Base-by-base conservation (phyloP, 2,329 filamentous ascomycete genomes). In the Immersiporthe knoxdaviesiana region DNA sequence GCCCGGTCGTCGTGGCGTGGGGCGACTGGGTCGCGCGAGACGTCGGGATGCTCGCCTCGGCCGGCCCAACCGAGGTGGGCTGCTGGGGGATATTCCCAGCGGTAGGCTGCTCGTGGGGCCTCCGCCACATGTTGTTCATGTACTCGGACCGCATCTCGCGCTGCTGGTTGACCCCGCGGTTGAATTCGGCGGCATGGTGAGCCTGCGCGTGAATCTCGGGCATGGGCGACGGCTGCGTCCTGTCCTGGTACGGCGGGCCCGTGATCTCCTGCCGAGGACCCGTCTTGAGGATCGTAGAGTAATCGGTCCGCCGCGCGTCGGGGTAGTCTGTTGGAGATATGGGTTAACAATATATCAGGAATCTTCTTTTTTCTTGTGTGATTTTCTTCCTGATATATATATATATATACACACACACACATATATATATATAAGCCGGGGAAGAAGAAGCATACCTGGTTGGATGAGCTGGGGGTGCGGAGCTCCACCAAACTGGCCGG, bases 181-280 rank as follows among this genome's bases (percentile, higher is more conserved):
- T 98, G 82, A 91, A 97, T 74, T 98, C 95, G 69, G 93, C 93
- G 24, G 95, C 91, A 72, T 97, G 93, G 64, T 93, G 89, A 37
- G 94, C 93, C 79, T 97, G 94, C 60, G 92, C 91, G 73, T 96
- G 85, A 66, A 98, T 89, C 75, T 98, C 95, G 61, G 88, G 84
- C 37, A 92, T 85, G 39, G 90, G 88, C 72, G 91, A 92, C 14
- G 93, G 85, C 77, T 94, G 90, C 11, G 91, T 92, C 74, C 93
- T 87, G 78, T 98, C 96, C 79, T 95, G 91, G 80, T 97, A 99
- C 12, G 94, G 85, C 50, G 92, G 90, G 32, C 94, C 96, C 18
- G 92, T 89, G 72, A 97, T 89, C 77, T 98, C 96, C 80, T 97
- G 96, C 73, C 95, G 89, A 30, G 94, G 92, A 66, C 93, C 91